These are phyloP conservation scores for Scytalidium sp. DNA, from an alignment of 2,329 filamentous ascomycete species.

Conservation along the genomic window DNA sequence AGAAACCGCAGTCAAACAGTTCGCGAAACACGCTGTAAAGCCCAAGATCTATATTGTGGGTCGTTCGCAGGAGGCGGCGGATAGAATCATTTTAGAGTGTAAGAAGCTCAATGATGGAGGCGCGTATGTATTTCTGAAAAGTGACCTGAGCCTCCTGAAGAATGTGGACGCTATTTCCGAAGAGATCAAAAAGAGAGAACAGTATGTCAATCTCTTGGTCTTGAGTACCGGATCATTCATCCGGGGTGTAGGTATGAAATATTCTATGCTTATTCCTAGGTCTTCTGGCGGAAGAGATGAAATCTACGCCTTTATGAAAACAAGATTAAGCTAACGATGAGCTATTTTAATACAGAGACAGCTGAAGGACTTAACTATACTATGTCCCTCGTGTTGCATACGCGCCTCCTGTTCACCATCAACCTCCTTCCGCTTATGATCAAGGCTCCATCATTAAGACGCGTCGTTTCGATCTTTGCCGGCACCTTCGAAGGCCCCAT, in stretches of 20 bases:
- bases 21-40: constrained; percentile 33
- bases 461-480: constrained; percentile 50
- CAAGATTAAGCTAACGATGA: background rate
- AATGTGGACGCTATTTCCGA: constrained; percentile 44
- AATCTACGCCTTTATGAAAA: background rate
- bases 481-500: constrained; percentile 49
- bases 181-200: constrained; percentile 45
- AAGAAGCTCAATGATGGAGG: constrained; percentile 38
- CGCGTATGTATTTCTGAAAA: constrained; percentile 37
- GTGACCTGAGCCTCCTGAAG: constrained; percentile 41
- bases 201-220: constrained; percentile 50
- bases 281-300: background rate
- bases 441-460: constrained; percentile 40
- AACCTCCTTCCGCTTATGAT: constrained; percentile 52
- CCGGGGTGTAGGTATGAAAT: background rate
- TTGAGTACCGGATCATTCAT: constrained; percentile 42
- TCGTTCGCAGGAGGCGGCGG: constrained; percentile 35
- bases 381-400: constrained; percentile 48
- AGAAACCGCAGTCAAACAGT: constrained; percentile 38
- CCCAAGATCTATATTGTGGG: constrained; percentile 45
- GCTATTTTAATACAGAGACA: constrained; percentile 40
- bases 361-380: constrained; percentile 49
- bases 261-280: background rate
- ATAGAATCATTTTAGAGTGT: constrained; percentile 37
- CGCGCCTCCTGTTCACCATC: constrained; percentile 49